Evolutionary conservation across 768 basidiomycete genomes (phyloP), one percentile per base, ranked within the genome.

Genomic region (Boletus sensibilis): DNA sequence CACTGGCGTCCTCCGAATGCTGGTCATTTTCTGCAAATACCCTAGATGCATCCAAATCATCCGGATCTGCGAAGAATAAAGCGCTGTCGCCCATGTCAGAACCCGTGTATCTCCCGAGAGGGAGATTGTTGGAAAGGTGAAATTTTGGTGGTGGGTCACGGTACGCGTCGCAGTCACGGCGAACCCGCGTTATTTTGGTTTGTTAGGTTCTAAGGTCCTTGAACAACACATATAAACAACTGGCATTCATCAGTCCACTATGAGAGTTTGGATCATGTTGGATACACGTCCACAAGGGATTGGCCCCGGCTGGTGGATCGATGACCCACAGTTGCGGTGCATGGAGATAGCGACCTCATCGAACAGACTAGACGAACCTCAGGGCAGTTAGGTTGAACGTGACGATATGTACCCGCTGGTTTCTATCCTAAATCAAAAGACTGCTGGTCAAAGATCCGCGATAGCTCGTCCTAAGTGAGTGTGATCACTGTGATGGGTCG

Each of bases 41-140:
- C 31, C 23, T 31, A 37, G 55, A 46, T 20, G 75, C 74, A 9
- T 74, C 76, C 44, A 83, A 78, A 53, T 82, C 84, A 35, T 76
- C 76, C 16, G 85, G 82, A 35, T 78, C 79, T 37, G 82, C 80
- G 68, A 89, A 88, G 66, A 89, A 88, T 11, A 80, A 70, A 8
- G 68, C 70, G 13, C 12, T 37, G 44, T 42, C 35, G 39, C 40
- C 53, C 67, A 71, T 70, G 21, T 40, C 7, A 14, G 25, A 25
- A 40, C 44, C 7, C 33, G 37, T 23, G 21, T 50, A 18, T 20
- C 34, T 37, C 39, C n/a, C 14, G 5, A 53, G 33, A 39, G 9
- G 27, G 29, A 11, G 51, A 27, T 20, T 21, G 34, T 13, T 13
- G 41, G 35, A 43, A 42, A n/a, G 18, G 16, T 14, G 48, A 44